Percentiles rank a stretch among this genome's conserved stretches.
Evolutionary conservation across 1,139 yeast genomes (phyloP).

Genomic region (Hansenula lynferdii): DNA sequence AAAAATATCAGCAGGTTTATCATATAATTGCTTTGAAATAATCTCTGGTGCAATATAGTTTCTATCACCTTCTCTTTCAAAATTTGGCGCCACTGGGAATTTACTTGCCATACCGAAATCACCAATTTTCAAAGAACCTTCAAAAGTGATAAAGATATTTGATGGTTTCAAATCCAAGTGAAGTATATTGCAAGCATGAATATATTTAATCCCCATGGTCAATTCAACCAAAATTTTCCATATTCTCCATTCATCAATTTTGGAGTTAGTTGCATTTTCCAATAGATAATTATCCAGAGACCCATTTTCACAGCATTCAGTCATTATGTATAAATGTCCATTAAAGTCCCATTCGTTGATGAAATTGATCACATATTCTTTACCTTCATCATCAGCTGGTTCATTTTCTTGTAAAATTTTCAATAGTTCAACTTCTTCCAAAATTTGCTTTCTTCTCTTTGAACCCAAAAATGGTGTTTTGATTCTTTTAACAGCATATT

Average conservation of each 20-base stretch:
- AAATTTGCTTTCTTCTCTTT: constrained; percentile 43
- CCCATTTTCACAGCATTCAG: constrained; percentile 95
- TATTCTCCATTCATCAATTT: constrained; percentile 89
- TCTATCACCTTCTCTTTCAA: constrained; percentile 95
- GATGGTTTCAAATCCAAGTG: constrained; percentile 95
- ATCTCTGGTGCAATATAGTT: constrained; percentile 98
- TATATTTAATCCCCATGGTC: constrained; percentile 70
- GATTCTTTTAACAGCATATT: constrained; percentile 84
- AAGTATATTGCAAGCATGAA: constrained; percentile 70
- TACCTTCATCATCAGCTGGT: constrained; percentile 63
- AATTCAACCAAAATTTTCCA: constrained; percentile 94
- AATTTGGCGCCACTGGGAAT: constrained; percentile 38
- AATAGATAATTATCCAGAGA: constrained; percentile 75
- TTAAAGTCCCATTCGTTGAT: constrained; percentile 79
- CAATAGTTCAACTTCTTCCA: constrained; percentile 55
- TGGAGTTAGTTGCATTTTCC: constrained; percentile 72
- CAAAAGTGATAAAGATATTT: constrained; percentile 88
- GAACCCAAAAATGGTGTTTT: constrained; percentile 49
- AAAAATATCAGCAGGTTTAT: constrained; percentile 91
- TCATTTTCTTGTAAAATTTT: constrained; percentile 34
- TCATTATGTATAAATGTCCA: constrained; percentile 81
- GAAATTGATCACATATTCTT: constrained; percentile 73
- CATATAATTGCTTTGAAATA: constrained; percentile 74
- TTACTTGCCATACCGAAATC: constrained; percentile 70
- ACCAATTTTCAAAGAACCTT: constrained; percentile 71